Evolutionary conservation across 768 basidiomycete genomes (phyloP).

Genomic region (Boletus reticuloceps): DNA sequence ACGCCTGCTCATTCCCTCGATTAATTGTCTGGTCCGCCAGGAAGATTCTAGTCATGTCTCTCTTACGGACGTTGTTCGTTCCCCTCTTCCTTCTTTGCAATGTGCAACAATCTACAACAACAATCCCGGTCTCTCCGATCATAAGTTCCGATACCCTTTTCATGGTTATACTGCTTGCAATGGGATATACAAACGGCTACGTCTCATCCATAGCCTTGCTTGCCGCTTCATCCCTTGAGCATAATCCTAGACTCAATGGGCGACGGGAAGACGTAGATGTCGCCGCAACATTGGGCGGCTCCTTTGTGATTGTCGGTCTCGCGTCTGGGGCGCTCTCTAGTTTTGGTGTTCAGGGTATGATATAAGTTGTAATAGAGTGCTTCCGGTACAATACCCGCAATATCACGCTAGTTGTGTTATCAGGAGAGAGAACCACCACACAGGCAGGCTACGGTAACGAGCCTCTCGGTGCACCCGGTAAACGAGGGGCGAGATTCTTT

Average conservation of each 20-base stretch:
- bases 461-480: constrained; percentile 60
- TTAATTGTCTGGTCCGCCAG: constrained; percentile 69
- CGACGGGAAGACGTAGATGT: constrained; percentile 77
- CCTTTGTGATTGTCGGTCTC: constrained; percentile 76
- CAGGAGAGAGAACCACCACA: neutral
- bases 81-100: constrained; percentile 91
- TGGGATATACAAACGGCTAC: constrained; percentile 83
- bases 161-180: constrained; percentile 67
- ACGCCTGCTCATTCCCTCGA: constrained; percentile 60
- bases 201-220: constrained; percentile 79
- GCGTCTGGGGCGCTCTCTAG: constrained; percentile 74
- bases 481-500: constrained; percentile 65
- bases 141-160: constrained; percentile 78
- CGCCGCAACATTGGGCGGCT: constrained; percentile 78
- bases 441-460: constrained; percentile 7
- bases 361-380: constrained; percentile 39
- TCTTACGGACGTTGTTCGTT: constrained; percentile 76
- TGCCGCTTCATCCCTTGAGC: constrained; percentile 74
- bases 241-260: constrained; percentile 71
- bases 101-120: constrained; percentile 48
- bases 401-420: neutral
- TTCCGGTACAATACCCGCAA: neutral
- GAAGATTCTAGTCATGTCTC: constrained; percentile 59
- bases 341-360: constrained; percentile 69
- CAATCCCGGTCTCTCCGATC: constrained; percentile 31